Evolutionary conservation across 1,139 yeast genomes (phyloP).

Genomic region (Kodamaea derodonti): DNA sequence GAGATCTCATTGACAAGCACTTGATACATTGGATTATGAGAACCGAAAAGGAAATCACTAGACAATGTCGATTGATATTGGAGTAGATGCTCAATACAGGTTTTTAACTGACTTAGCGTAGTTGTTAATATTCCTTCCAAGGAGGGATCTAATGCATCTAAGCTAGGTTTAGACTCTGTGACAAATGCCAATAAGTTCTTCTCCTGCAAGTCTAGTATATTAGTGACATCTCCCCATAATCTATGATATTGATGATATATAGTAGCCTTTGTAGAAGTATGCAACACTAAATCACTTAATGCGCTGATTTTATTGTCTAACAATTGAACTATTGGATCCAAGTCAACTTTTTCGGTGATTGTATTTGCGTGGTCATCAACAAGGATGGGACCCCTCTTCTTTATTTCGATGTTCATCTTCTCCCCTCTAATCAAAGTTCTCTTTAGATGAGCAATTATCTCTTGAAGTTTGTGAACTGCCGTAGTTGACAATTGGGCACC

Average conservation of each 20-base stretch:
- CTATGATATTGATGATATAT: constrained; percentile 26
- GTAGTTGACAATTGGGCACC: constrained; percentile 30
- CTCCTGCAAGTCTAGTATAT: constrained; percentile 27
- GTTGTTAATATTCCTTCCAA: constrained; percentile 8
- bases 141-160: constrained; percentile 5
- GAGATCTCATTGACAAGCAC: constrained; percentile 21
- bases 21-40: constrained; percentile 15
- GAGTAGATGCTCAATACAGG: constrained; percentile 6
- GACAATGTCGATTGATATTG: constrained; percentile 7
- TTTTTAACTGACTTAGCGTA: constrained; percentile 9
- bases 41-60: constrained; percentile 6
- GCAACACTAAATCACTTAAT: constrained; percentile 21
- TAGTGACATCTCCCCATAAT: constrained; percentile 38
- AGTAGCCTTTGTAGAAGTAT: constrained; percentile 27
- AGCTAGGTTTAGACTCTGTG: constrained; percentile 13
- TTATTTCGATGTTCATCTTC: background rate
- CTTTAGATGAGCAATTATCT: constrained; percentile 6
- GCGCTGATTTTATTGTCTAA: constrained; percentile 30
- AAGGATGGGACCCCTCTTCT: background rate
- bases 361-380: constrained; percentile 37
- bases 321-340: constrained; percentile 31
- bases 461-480: constrained; percentile 20
- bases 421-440: constrained; percentile 2
- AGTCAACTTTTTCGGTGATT: constrained; percentile 28
- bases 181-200: constrained; percentile 18